These are phyloP conservation scores for Diutina ranongensis DNA, from an alignment of 1,139 yeast genomes.

Conservation along the genomic window DNA sequence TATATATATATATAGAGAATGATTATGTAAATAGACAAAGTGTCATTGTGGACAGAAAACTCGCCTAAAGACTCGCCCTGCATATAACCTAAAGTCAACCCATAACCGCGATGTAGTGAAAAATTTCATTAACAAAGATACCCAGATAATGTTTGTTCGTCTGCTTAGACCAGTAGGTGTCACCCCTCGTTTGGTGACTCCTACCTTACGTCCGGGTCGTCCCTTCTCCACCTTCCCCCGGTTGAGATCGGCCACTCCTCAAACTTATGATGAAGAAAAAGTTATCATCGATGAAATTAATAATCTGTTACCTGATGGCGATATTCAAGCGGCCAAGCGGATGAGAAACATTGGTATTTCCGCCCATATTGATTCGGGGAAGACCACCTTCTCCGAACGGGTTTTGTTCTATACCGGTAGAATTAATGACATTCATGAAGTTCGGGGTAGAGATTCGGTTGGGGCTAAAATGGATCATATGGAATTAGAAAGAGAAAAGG, in stretches of 20 bases:
- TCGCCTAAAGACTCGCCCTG: too few species aligned
- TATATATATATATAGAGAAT: not conserved
- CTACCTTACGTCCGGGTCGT: not conserved
- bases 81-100: not conserved
- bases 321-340: slow-evolving; percentile 37
- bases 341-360: slow-evolving; percentile 95
- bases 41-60: too few species aligned
- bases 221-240: not conserved
- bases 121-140: not conserved
- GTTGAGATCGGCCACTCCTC: not conserved
- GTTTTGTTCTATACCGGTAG: slow-evolving; percentile 94
- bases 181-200: not conserved
- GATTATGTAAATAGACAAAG: not conserved
- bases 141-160: not conserved
- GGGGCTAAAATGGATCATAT: slow-evolving; percentile 70
- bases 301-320: slow-evolving; percentile 42
- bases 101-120: not conserved
- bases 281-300: slow-evolving; percentile 51
- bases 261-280: slow-evolving; percentile 61
- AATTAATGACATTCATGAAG: slow-evolving; percentile 96
- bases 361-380: slow-evolving; percentile 45
- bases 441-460: slow-evolving; percentile 92
- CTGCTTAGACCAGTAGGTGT: not conserved
- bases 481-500: slow-evolving; percentile 16
- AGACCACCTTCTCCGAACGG: slow-evolving; percentile 57